Base-by-base conservation (phyloP, 768 basidiomycete species). In the Guyanaporus albipodus region DNA sequence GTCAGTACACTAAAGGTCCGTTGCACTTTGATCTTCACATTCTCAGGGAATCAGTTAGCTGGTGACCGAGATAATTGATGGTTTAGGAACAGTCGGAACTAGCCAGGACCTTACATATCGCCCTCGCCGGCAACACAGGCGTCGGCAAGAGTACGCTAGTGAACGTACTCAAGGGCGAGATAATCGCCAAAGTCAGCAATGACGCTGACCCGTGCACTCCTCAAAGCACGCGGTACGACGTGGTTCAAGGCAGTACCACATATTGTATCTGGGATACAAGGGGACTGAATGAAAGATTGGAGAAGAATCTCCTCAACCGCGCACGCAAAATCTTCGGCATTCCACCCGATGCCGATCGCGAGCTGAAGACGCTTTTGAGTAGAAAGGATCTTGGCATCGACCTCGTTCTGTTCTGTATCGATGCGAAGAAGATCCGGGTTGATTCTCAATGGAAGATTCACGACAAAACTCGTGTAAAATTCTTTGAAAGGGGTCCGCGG, bases 61-160 rank as follows among this genome's bases (percentile, higher is more conserved):
- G n/a, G n/a, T n/a, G n/a, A n/a, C n/a, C n/a, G n/a, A n/a, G n/a
- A n/a, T n/a, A n/a, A n/a, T n/a, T n/a, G n/a, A n/a, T n/a, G n/a
- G n/a, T n/a, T n/a, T n/a, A n/a, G n/a, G n/a, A n/a, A n/a, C n/a
- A n/a, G n/a, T n/a, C n/a, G n/a, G n/a, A n/a, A n/a, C n/a, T n/a
- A n/a, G n/a, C n/a, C n/a, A n/a, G n/a, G n/a, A 34, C 44, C 26
- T 15, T 46, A 4, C 47, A 61, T 27, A 42, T 62, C 18, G 60
- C 62, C 26, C 27, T 62, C 28, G 56, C 53, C 19, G 60, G 60
- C 9, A 28, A 43, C 28, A 61, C 60, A 12, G 60, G 60, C 2
- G 61, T 49, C 35, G 60, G 60, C 33, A 62, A 62, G 35, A 62
- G 60, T 48, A 62, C 61, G 7, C 38, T 63, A 8, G 59, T 63